These are phyloP conservation scores for Bocquillonia castaneifolia DNA, from an alignment of 441 rosid genomes.

Conservation along the genomic window DNA sequence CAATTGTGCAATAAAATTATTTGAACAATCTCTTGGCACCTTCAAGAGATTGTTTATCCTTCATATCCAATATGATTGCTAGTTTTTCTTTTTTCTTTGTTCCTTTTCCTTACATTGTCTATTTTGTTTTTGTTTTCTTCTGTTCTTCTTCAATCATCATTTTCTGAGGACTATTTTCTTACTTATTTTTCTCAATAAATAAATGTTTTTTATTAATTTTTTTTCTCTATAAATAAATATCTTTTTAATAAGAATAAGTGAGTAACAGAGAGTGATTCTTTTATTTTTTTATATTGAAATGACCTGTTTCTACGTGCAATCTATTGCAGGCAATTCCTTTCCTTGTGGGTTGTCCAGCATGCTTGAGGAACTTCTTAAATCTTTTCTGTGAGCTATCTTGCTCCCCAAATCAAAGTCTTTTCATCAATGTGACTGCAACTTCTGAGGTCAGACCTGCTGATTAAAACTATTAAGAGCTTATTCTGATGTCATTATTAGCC, in stretches of 20 bases:
- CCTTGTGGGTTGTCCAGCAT: slow-evolving; percentile 92
- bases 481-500: background rate
- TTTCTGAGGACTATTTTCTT: background rate
- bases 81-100: background rate
- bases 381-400: slow-evolving; percentile 89
- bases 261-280: no score
- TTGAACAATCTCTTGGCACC: background rate
- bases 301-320: background rate
- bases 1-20: no score
- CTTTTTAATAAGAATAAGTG: background rate
- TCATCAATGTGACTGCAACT: slow-evolving; percentile 75
- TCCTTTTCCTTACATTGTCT: background rate
- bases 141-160: background rate
- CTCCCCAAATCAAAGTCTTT: slow-evolving; percentile 85
- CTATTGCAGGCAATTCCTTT: slow-evolving; percentile 76
- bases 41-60: background rate
- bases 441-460: slow-evolving; percentile 45
- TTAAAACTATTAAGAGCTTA: slow-evolving; percentile 3
- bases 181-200: background rate
- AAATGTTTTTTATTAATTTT: no score
- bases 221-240: background rate
- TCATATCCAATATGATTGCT: background rate
- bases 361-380: slow-evolving; percentile 85
- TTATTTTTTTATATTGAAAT: background rate
- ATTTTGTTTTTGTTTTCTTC: background rate